phyloP scores from a whole-genome alignment of 306 rosid genomes.

The Chamaecrista fasciculata region DNA sequence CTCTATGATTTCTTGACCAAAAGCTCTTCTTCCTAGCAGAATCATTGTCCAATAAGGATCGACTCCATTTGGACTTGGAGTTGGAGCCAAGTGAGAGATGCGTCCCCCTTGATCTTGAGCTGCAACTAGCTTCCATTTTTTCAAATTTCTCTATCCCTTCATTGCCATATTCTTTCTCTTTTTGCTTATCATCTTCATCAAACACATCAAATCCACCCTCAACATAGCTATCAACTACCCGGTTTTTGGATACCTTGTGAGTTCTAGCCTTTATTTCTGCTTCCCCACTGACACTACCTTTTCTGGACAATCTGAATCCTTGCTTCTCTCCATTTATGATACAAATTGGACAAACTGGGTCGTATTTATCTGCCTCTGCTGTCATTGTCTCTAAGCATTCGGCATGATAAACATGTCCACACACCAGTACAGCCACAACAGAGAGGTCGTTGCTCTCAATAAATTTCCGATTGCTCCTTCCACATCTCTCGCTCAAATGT shows the following conservation, averaged over 20 bases:
- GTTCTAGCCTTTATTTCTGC: constrained; percentile 48
- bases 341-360: constrained; percentile 75
- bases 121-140: constrained; percentile 63
- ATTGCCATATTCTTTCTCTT: constrained; percentile 24
- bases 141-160: constrained; percentile 35
- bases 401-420: constrained; percentile 71
- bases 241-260: constrained; percentile 55
- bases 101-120: constrained; percentile 51
- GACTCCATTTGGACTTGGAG: constrained; percentile 48
- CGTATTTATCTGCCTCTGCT: constrained; percentile 52
- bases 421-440: constrained; percentile 64
- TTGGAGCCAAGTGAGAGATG: constrained; percentile 50
- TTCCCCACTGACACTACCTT: constrained; percentile 39
- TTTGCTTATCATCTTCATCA: constrained; percentile 36
- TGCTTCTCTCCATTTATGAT: constrained; percentile 62
- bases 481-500: constrained; percentile 57
- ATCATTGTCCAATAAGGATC: constrained; percentile 54
- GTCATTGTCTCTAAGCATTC: constrained; percentile 78
- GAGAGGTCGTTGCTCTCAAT: constrained; percentile 45
- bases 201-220: constrained; percentile 49
- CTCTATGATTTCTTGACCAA: constrained; percentile 56
- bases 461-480: constrained; percentile 64
- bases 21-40: constrained; percentile 60
- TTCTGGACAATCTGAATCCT: constrained; percentile 43
- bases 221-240: constrained; percentile 61